Evolutionary conservation across 208 protist species (phyloP), one percentile per base, ranked within the genome.

Genomic region (Trypanosoma mega): DNA sequence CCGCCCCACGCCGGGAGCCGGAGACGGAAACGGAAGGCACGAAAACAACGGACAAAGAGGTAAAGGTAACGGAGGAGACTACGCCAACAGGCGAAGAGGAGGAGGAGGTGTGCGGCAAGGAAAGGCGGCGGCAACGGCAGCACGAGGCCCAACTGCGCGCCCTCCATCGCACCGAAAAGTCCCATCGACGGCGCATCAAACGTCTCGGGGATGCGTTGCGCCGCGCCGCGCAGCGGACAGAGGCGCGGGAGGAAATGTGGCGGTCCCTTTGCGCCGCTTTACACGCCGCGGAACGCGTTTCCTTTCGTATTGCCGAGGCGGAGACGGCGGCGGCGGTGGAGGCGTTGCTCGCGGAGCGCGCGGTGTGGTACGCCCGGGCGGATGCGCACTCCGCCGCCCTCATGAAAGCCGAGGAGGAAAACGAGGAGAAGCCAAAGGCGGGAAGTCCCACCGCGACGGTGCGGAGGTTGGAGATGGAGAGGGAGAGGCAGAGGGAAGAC

Each of bases 261-360:
- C 76, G 78, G 24, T 57, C 61, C 12, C 77, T 92, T 14, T 92
- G 82, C 43, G 68, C 70, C 1, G 54, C 66, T 14, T 49, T 92
- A 18, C 80, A 87, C 58, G 65, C 68, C 24, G 82, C 77, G 1
- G 85, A 87, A 68, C 73, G 82, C 49, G 36, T 70, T 2, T 83
- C 82, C 18, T 82, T 83, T 66, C 36, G 44, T 20, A 63, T 89
- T 12, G 67, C 71, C 2, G 70, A 75, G 5, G 75, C 76, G 37
- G 54, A 76, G 8, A 65, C 54, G 3, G 59, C 53, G 21, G 51
- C 29, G 16, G 74, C 74, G 36, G 65, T 87, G 37, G 72, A 78
- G 46, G 18, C 30, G 37, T 45, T 74, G 3, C 51, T 80, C 43
- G 49, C 49, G 8, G 23, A 70, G 46, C 78, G 82, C 16, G 68